phyloP scores from a whole-genome alignment of 495 filamentous ascomycete genomes.

The Trichoderma asperelloides region DNA sequence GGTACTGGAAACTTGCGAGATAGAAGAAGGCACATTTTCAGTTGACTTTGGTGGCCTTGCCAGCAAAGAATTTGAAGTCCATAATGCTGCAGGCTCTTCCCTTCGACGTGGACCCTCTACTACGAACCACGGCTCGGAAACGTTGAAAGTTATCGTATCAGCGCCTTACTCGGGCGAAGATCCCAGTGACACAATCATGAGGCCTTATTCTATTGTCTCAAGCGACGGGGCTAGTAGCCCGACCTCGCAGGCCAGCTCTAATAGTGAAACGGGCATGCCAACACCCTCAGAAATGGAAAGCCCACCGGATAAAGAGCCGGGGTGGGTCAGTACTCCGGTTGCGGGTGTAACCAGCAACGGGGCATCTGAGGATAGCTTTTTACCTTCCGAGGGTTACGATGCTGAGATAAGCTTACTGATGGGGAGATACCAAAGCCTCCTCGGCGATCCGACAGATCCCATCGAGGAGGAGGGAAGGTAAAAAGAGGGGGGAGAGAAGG shows the following conservation, averaged over 20 bases:
- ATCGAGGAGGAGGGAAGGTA: neutral
- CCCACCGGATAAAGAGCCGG: neutral
- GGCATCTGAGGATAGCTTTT: neutral
- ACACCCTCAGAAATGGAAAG: neutral
- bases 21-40: conserved; percentile 6
- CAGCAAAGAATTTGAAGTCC: neutral
- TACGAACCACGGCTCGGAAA: neutral
- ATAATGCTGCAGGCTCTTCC: neutral
- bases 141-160: neutral
- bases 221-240: conserved; percentile 3
- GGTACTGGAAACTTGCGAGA: neutral
- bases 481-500: neutral
- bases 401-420: neutral
- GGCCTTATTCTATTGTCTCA: conserved; percentile 3
- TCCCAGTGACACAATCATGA: neutral
- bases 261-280: neutral
- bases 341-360: neutral
- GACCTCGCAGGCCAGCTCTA: neutral
- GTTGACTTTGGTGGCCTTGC: conserved; percentile 8
- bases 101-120: neutral
- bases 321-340: neutral
- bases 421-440: neutral
- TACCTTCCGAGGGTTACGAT: neutral
- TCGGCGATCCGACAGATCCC: neutral
- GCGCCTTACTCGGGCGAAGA: neutral